Evolutionary conservation across 495 filamentous ascomycete genomes (phyloP), one percentile per base, ranked within the genome.

Genomic region (Hypoxylon trugodes): DNA sequence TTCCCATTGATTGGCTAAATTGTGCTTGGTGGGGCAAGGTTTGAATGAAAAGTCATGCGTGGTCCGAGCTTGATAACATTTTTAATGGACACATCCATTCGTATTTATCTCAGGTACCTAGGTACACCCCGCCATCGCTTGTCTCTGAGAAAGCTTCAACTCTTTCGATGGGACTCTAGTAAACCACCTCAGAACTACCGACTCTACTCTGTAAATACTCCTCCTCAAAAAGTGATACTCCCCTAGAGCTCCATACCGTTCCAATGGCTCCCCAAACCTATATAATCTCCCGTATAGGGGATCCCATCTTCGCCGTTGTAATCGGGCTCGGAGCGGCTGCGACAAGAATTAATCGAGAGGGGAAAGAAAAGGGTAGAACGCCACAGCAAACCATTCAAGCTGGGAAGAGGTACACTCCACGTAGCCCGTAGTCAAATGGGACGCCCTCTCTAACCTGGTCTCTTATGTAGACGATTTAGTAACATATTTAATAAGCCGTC

Each of bases 221-320:
- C 9, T 40, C 36, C 10, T 35, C 38, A 6, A 2, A 26, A 22
- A 26, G 16, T 37, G n/a, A n/a, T n/a, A n/a, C n/a, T n/a, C n/a
- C n/a, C n/a, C n/a, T n/a, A n/a, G n/a, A n/a, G n/a, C n/a, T n/a
- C n/a, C n/a, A n/a, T n/a, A n/a, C 30, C 2, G 12, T 33, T 24
- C n/a, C 32, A 61, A 85, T 85, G 83, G 74, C 80, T 32, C 65
- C 81, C 26, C 78, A 81, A 35, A 75, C 76, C 3, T 81, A 84
- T 66, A 81, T 86, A 57, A 84, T 86, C 36, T 84, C 82, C 59
- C 93, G 91, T 73, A 68, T 85, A 43, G 86, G 84, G 16, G 95
- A 98, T 70, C 95, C 94, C 15, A 68, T 97, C 61, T 98, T 97
- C 71, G 95, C 92, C 35, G 59, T 96, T 35, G 74, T 84, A 47